These are phyloP conservation scores for Geotrichum siamense DNA, from an alignment of 1,139 yeast genomes.

Conservation along the genomic window DNA sequence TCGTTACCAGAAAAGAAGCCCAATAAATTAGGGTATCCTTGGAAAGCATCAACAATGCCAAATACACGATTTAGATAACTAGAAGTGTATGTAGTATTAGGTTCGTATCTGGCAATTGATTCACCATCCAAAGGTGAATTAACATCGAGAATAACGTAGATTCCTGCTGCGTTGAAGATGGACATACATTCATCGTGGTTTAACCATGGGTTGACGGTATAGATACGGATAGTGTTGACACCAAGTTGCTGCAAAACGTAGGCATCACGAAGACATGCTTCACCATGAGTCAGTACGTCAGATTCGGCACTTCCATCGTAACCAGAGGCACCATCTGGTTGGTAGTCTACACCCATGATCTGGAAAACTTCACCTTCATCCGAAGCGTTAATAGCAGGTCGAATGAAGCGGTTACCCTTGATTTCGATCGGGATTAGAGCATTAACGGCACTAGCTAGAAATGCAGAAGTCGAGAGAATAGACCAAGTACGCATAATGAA, in stretches of 20 bases:
- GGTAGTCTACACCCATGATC: slow-evolving; percentile 60
- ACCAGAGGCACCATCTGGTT: slow-evolving; percentile 66
- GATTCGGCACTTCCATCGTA: slow-evolving; percentile 40
- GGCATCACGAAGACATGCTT: slow-evolving; percentile 73
- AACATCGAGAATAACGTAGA: slow-evolving; percentile 82
- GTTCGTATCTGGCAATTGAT: slow-evolving; percentile 80
- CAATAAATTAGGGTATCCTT: slow-evolving; percentile 77
- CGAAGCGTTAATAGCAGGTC: slow-evolving; percentile 37
- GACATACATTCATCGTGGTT: slow-evolving; percentile 92
- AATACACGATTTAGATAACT: slow-evolving; percentile 70
- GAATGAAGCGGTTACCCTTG: slow-evolving; percentile 43
- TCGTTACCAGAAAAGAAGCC: slow-evolving; percentile 97
- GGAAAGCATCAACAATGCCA: slow-evolving; percentile 73
- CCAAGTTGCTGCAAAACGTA: slow-evolving; percentile 68
- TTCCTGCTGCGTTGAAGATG: slow-evolving; percentile 82
- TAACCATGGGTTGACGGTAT: slow-evolving; percentile 74
- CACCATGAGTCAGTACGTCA: slow-evolving; percentile 72
- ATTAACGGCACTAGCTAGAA: slow-evolving; percentile 16
- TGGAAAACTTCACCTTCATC: slow-evolving; percentile 45
- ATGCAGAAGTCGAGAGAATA: slow-evolving; percentile 12
- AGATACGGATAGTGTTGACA: slow-evolving; percentile 78
- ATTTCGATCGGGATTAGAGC: slow-evolving; percentile 44
- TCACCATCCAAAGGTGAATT: slow-evolving; percentile 76
- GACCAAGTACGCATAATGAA: slow-evolving; percentile 9
- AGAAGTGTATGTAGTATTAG: slow-evolving; percentile 72